These are phyloP conservation scores for Rubroshorea leprosula DNA, from an alignment of 345 rosid species.

Conservation along the genomic window DNA sequence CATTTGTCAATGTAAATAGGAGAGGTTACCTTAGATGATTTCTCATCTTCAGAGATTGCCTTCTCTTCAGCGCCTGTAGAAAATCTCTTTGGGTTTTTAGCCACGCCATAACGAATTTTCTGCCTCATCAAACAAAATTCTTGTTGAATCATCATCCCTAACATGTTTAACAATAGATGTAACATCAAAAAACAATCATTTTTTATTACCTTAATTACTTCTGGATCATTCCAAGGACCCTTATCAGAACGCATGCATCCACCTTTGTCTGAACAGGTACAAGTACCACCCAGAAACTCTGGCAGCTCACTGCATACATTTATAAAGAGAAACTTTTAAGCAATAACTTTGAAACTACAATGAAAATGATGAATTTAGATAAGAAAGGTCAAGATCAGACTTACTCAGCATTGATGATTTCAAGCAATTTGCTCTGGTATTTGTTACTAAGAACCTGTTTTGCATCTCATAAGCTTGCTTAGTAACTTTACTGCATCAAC, in stretches of 20 bases:
- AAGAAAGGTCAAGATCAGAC: conserved; percentile 2
- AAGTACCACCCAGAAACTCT: conserved; percentile 81
- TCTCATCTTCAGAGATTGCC: conserved; percentile 35
- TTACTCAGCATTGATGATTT: conserved; percentile 69
- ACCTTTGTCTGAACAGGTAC: conserved; percentile 79
- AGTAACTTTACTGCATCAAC: conserved; percentile 9
- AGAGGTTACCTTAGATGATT: conserved; percentile 26
- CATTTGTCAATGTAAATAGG: not conserved
- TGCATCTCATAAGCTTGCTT: conserved; percentile 13
- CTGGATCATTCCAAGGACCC: conserved; percentile 93
- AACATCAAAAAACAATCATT: not conserved
- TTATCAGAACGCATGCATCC: conserved; percentile 94
- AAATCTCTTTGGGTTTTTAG: conserved; percentile 37
- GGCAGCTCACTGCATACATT: conserved; percentile 62
- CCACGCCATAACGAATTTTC: conserved; percentile 74
- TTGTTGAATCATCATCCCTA: not conserved
- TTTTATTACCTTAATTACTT: conserved; percentile 53
- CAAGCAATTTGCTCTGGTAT: conserved; percentile 89
- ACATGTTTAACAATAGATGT: not conserved
- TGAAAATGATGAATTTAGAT: not conserved
- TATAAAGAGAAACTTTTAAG: not conserved
- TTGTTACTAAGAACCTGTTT: conserved; percentile 84
- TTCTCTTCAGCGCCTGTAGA: conserved; percentile 53
- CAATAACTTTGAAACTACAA: not conserved
- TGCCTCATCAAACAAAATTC: conserved; percentile 14